These are phyloP conservation scores for Ceratocystiopsis sp. DNA, from an alignment of 2,329 filamentous ascomycete species.

Conservation along the genomic window DNA sequence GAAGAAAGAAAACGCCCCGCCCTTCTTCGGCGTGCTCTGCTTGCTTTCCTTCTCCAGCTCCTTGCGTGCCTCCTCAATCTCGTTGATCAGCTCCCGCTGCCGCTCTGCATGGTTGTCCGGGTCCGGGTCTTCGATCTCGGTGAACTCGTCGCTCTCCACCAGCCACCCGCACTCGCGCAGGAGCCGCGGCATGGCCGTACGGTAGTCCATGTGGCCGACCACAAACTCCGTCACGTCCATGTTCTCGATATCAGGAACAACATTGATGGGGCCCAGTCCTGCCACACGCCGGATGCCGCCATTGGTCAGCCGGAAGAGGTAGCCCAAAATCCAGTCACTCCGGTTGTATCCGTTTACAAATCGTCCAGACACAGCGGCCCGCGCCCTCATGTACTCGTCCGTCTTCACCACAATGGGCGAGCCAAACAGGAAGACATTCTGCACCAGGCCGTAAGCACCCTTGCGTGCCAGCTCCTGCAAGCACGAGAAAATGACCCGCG, in stretches of 20 bases:
- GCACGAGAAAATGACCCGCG: constrained; percentile 83
- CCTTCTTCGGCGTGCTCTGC: constrained; percentile 25
- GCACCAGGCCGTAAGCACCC: constrained; percentile 71
- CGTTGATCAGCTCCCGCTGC: constrained; percentile 84
- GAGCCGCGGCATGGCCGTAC: constrained; percentile 75
- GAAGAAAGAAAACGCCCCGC: constrained; percentile 55
- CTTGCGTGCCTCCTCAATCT: constrained; percentile 87
- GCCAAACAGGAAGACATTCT: constrained; percentile 92
- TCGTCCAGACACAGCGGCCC: constrained; percentile 74
- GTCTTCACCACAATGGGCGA: constrained; percentile 81
- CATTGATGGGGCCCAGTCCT: constrained; percentile 61
- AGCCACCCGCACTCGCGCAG: constrained; percentile 79
- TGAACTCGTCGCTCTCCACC: constrained; percentile 85
- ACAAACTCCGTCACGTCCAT: constrained; percentile 74
- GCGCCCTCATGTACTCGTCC: constrained; percentile 70
- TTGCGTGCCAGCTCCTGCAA: constrained; percentile 71
- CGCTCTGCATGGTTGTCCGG: constrained; percentile 79
- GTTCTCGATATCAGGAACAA: constrained; percentile 71
- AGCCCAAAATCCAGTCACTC: constrained; percentile 95
- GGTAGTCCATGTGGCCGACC: constrained; percentile 91
- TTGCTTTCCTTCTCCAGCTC: constrained; percentile 68
- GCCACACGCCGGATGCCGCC: constrained; percentile 83
- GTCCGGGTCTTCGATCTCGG: constrained; percentile 92
- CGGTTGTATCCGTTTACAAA: constrained; percentile 90
- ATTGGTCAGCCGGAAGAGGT: constrained; percentile 85